Evolutionary conservation across 345 rosid genomes (phyloP).

Genomic region (Rhodamnia argentea): DNA sequence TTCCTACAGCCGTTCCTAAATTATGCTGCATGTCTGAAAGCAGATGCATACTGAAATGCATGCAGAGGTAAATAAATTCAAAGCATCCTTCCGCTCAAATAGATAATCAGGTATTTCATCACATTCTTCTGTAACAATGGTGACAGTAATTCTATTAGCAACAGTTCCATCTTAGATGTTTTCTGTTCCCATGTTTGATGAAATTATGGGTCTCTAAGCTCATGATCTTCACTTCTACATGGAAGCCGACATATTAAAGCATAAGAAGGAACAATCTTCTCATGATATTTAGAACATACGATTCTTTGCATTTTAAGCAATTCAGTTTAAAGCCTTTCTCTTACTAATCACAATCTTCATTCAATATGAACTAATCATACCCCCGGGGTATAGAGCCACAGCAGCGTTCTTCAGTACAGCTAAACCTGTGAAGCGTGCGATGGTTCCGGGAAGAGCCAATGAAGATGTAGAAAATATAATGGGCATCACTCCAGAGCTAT

Average conservation of each 20-base stretch:
- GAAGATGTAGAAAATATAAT: constrained; percentile 96
- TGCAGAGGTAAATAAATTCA: not conserved
- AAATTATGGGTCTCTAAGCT: not conserved
- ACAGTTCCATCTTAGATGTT: not conserved
- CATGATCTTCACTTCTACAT: not conserved
- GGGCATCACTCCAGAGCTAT: constrained; percentile 98
- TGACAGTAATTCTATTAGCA: not conserved
- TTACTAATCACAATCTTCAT: not conserved
- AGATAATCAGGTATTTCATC: not conserved
- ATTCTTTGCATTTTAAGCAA: not conserved
- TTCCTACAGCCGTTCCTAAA: not conserved
- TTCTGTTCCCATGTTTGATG: not conserved
- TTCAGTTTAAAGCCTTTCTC: not conserved
- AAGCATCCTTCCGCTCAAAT: not conserved
- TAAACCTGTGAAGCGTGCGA: constrained; percentile 84
- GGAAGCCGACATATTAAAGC: not conserved
- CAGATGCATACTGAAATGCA: not conserved
- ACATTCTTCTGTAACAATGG: not conserved
- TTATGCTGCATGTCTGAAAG: not conserved
- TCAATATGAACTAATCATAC: constrained; percentile 19
- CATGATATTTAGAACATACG: not conserved
- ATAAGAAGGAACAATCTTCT: not conserved
- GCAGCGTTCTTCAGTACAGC: constrained; percentile 80
- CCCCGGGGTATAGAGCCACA: constrained; percentile 80
- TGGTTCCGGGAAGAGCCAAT: constrained; percentile 88